Base-by-base conservation (phyloP, 2,329 filamentous ascomycete species). In the Cordyceps fumosorosea region DNA sequence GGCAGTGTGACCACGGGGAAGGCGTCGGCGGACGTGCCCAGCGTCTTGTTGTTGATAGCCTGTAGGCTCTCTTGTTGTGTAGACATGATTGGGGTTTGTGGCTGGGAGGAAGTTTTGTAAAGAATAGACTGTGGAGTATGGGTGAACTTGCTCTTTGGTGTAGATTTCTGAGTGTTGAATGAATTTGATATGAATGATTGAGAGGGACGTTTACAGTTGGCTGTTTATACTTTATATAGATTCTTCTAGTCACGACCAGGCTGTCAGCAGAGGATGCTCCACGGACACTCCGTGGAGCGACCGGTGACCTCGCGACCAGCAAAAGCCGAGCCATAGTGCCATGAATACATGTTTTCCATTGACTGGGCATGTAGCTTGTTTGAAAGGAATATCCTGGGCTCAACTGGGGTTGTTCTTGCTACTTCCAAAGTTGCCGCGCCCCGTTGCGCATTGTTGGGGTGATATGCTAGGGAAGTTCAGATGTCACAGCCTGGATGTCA, bases 1-100 rank as follows among this genome's bases (percentile, higher is more conserved):
- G 62, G 63, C 5, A 65, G 64, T n/a, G 58, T 62, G 5, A 64
- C 64, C 44, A 65, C 51, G 20, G 64, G 64, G 22, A 65, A 65
- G 4, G 64, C 51, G 40, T 45, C 40, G 29, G 63, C 59, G 2
- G 37, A 37, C 11, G 56, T 62, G 24, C 62, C 62, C 12, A 65
- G 29, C 18, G 64, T 64, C 40, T 53, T 55, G 60, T 63, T 65
- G 56, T 65, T 65, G 52, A 65, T 63, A 48, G 58, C 48, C 53
- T 63, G 58, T 3, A 64, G 52, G 52, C 51, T 45, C 24, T 53
- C 10, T 26, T 8, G 16, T 32, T 8, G 18, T 20, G 26, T 16
- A n/a, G 59, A 55, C 58, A 53, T 60, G 58, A 12, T 45, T 29
- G 37, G 16, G 10, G 16, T 5, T 20, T 32, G 45, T 12, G 20